Evolutionary conservation across 306 rosid genomes (phyloP).

Genomic region (Casuarina equisetifolia): DNA sequence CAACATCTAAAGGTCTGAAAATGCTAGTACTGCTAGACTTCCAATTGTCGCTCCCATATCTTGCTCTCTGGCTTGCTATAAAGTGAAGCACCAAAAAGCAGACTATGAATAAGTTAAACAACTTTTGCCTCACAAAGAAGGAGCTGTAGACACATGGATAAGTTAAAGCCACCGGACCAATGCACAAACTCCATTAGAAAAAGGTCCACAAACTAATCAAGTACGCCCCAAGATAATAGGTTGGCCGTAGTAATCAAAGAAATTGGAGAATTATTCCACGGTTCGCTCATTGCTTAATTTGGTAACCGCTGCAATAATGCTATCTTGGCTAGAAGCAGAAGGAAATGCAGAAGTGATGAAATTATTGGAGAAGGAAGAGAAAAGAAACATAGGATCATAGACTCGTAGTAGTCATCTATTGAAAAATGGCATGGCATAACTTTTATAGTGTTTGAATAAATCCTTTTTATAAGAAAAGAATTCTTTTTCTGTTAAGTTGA

Average conservation of each 20-base stretch:
- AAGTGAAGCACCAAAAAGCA: background rate
- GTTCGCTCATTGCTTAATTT: background rate
- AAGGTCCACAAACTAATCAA: slow-evolving; percentile 1
- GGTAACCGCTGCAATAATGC: background rate
- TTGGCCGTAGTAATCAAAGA: background rate
- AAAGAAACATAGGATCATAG: too few species aligned
- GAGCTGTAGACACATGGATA: background rate
- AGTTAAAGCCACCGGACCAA: background rate
- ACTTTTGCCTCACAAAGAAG: background rate
- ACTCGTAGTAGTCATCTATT: too few species aligned
- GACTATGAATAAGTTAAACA: background rate
- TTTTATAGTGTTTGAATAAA: too few species aligned
- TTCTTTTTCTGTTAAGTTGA: too few species aligned
- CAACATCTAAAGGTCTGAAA: too few species aligned
- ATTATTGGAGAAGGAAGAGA: too few species aligned
- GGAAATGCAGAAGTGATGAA: background rate
- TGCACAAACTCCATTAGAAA: slow-evolving; percentile 5
- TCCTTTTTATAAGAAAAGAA: too few species aligned
- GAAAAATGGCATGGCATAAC: too few species aligned
- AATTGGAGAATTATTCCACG: background rate
- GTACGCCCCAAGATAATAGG: background rate
- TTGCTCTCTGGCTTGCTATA: background rate
- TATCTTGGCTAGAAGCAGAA: background rate
- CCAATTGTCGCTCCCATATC: background rate
- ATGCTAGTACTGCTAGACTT: background rate